Percentiles rank a stretch among this genome's conserved stretches.
phyloP scores from a whole-genome alignment of 306 rosid genomes.

The Glycine soja region DNA sequence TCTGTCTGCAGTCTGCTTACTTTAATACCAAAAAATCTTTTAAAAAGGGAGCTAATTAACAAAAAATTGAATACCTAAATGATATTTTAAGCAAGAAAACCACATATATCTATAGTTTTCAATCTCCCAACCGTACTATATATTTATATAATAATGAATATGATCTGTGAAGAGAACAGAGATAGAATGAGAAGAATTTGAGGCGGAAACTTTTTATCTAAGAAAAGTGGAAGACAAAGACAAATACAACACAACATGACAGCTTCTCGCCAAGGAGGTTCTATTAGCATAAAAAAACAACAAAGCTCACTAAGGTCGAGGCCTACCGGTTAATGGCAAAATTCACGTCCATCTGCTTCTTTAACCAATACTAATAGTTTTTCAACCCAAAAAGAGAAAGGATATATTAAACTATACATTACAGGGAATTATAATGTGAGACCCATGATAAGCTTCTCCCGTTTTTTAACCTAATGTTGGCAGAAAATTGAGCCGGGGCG shows the following conservation, averaged over 20 bases:
- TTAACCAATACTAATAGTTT: slow-evolving; percentile 19
- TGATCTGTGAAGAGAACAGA: slow-evolving; percentile 3
- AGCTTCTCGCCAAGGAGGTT: slow-evolving; percentile 7
- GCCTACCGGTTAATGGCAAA: slow-evolving; percentile 17
- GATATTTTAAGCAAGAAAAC: neutral
- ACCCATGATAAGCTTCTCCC: neutral
- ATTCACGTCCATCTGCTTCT: slow-evolving; percentile 32
- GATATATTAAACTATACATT: slow-evolving; percentile 5
- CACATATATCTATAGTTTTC: slow-evolving; percentile 20
- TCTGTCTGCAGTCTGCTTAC: slow-evolving; percentile 1
- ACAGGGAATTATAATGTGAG: neutral
- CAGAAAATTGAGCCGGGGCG: slow-evolving; percentile 8
- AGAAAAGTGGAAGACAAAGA: slow-evolving; percentile 22
- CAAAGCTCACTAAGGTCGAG: slow-evolving; percentile 30
- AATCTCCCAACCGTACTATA: neutral
- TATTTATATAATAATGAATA: slow-evolving; percentile 15
- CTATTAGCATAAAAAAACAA: slow-evolving; percentile 15
- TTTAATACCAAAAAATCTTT: neutral
- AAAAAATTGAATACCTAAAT: neutral
- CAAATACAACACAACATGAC: slow-evolving; percentile 24
- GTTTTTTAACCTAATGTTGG: neutral
- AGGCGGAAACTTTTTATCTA: neutral
- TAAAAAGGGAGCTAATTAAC: neutral
- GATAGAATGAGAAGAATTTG: slow-evolving; percentile 6
- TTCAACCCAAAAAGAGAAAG: neutral